Conservation (phyloP, 2,329 filamentous ascomycete species). For the Nothophoma quercina region DNA sequence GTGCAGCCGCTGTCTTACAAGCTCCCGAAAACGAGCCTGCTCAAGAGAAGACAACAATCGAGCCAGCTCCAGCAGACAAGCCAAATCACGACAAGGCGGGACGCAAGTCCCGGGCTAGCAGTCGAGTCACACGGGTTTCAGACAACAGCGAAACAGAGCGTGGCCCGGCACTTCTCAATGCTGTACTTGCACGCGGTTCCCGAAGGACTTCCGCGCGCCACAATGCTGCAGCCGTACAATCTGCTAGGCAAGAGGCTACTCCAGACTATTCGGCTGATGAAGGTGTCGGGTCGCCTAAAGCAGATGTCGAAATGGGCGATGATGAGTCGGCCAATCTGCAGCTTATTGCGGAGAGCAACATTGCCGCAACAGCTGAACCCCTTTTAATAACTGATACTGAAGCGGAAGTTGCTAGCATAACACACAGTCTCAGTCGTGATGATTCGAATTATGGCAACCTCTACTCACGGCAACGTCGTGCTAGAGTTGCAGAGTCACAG, state of each 20-base stretch:
- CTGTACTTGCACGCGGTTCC: background rate
- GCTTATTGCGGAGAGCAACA: background rate
- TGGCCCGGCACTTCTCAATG: background rate
- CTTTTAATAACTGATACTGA: background rate
- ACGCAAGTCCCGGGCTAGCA: no score
- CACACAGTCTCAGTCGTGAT: background rate
- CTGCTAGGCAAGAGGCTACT: background rate
- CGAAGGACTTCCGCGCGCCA: background rate
- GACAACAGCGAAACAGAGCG: background rate
- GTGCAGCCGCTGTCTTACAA: background rate
- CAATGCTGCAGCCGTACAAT: background rate
- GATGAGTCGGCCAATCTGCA: background rate
- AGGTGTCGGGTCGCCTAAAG: background rate
- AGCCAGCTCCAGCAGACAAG: no score
- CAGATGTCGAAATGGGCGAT: background rate
- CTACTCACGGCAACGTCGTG: background rate
- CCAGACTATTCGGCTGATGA: slow-evolving; percentile 6
- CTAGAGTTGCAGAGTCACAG: background rate
- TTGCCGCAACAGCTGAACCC: background rate
- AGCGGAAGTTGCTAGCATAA: background rate
- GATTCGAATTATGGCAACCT: background rate
- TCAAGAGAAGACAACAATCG: background rate
- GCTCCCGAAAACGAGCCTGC: background rate
- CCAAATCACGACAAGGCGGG: no score
- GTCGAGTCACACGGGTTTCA: no score